Percentiles rank a stretch among this genome's conserved stretches.
Conservation (phyloP, 305 asterid species). For the Fraxinus angustifolia region DNA sequence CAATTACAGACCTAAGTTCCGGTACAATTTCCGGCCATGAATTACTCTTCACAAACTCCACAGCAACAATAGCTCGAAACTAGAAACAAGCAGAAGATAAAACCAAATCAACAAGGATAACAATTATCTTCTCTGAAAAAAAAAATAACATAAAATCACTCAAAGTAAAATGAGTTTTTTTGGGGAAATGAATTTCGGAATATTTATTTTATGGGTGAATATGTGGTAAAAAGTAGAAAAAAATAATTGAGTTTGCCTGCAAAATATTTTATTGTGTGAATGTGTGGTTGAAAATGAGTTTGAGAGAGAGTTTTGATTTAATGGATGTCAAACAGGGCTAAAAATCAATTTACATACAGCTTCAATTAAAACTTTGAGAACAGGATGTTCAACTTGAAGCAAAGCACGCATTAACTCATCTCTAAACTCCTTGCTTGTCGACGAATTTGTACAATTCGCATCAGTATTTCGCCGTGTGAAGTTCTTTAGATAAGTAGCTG, state of each 20-base stretch:
- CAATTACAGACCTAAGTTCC: constrained; percentile 31
- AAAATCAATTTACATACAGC: constrained; percentile 23
- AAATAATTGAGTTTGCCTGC: not conserved
- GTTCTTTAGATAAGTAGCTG: constrained; percentile 44
- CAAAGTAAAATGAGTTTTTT: not conserved
- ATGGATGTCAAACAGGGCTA: not conserved
- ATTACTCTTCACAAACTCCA: constrained; percentile 36
- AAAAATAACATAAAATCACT: not conserved
- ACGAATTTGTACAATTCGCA: constrained; percentile 4
- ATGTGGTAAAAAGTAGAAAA: not conserved
- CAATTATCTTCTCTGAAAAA: not conserved
- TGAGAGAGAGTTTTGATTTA: not conserved
- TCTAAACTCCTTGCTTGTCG: constrained; percentile 32
- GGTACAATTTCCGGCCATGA: constrained; percentile 46
- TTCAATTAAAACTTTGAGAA: constrained; percentile 37
- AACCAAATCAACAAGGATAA: not conserved
- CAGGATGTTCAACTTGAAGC: constrained; percentile 33
- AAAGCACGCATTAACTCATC: constrained; percentile 33
- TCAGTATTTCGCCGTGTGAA: constrained; percentile 31
- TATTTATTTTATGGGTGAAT: not conserved
- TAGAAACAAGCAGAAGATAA: constrained; percentile 15
- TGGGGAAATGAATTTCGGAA: not conserved
- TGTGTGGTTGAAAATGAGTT: not conserved
- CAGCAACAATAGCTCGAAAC: constrained; percentile 35
- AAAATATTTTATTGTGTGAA: not conserved